Conservation (phyloP, 1,139 yeast species). For the Pichia cactophila region DNA sequence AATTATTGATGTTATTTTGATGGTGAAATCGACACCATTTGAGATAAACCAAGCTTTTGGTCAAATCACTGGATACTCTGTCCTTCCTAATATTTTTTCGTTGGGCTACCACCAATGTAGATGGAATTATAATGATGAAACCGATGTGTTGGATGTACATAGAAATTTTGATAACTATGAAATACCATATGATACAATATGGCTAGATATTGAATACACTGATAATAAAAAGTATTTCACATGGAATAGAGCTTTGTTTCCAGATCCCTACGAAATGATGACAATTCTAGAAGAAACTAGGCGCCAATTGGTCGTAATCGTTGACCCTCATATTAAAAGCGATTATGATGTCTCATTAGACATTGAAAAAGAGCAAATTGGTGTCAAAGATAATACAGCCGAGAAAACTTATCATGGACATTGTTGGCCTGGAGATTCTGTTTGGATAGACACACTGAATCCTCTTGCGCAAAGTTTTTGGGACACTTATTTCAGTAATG, state of each 20-base stretch:
- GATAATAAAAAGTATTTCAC: conserved; percentile 83
- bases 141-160: conserved; percentile 68
- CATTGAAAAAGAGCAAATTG: conserved; percentile 34
- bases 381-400: conserved; percentile 32
- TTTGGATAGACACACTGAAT: conserved; percentile 84
- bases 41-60: conserved; percentile 61
- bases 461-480: conserved; percentile 58
- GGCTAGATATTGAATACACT: conserved; percentile 94
- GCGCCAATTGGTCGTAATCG: conserved; percentile 72
- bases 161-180: conserved; percentile 60
- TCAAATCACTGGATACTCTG: conserved; percentile 63
- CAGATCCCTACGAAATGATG: conserved; percentile 66
- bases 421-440: conserved; percentile 97
- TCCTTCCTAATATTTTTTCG: conserved; percentile 73
- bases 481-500: conserved; percentile 40
- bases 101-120: conserved; percentile 94
- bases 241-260: conserved; percentile 73
- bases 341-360: conserved; percentile 59
- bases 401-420: conserved; percentile 67
- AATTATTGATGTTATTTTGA: conserved; percentile 62
- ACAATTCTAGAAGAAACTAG: conserved; percentile 59
- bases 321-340: conserved; percentile 85
- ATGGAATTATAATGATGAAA: conserved; percentile 91
- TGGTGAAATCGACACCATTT: conserved; percentile 56
- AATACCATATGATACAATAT: conserved; percentile 86